These are phyloP conservation scores for Venturia carpophila DNA, from an alignment of 2,329 filamentous ascomycete species.

Conservation along the genomic window DNA sequence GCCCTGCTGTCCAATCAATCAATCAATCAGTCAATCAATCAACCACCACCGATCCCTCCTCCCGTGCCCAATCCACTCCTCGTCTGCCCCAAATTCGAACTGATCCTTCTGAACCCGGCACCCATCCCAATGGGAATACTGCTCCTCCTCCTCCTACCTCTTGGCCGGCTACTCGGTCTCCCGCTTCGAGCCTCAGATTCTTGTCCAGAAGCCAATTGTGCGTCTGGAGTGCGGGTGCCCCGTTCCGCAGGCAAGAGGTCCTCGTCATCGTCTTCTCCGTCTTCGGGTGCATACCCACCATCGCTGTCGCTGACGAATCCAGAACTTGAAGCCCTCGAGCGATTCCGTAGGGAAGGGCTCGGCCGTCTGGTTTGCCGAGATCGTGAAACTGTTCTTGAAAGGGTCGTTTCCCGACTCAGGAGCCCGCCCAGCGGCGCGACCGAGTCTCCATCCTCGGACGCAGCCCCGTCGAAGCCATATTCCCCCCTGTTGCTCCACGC, in stretches of 20 bases:
- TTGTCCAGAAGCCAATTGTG: not conserved
- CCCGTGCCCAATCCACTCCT: constrained; percentile 28
- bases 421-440: constrained; percentile 24
- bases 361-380: not conserved
- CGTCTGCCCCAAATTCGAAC: constrained; percentile 39
- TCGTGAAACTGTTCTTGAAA: constrained; percentile 17
- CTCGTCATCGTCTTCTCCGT: not conserved
- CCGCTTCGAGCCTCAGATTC: not conserved
- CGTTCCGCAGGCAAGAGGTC: not conserved
- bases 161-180: constrained; percentile 30
- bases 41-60: constrained; percentile 3
- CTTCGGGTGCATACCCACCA: not conserved
- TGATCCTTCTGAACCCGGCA: constrained; percentile 36
- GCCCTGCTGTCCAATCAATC: not conserved
- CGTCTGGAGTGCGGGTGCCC: not conserved
- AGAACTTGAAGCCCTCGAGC: constrained; percentile 9
- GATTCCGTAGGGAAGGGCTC: not conserved
- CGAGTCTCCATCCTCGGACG: constrained; percentile 31
- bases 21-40: too few relatives aligned
- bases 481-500: constrained; percentile 19
- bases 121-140: constrained; percentile 42
- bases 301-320: constrained; percentile 10
- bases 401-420: constrained; percentile 29
- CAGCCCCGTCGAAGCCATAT: constrained; percentile 17
- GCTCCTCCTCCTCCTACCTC: constrained; percentile 33